Base-by-base conservation (phyloP, 768 basidiomycete genomes). In the Kwoniella sp. region DNA sequence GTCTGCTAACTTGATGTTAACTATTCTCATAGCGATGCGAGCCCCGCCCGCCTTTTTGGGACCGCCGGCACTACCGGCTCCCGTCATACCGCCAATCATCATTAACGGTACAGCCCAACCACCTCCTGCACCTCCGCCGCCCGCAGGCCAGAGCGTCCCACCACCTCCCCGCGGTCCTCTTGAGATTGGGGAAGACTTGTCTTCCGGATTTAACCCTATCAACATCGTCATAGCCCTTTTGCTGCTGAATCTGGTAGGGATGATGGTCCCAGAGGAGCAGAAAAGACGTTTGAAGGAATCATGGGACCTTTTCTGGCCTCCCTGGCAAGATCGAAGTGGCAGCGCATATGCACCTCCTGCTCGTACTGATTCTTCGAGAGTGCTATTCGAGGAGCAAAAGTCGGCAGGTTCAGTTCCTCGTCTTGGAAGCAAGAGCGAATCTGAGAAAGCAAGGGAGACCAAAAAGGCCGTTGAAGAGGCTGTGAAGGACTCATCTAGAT, bases 231-330 rank as follows among this genome's bases (percentile, higher is more conserved):
- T 71, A 8, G n/a, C 70, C 23, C 51, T 69, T 1, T 29, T 75
- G n/a, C 29, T 51, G 1, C n/a, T 68, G 25, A 75, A 75, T 29
- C 13, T 67, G n/a, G 22, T 55, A 7, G 25, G 61, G 1, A 25
- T 68, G 54, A 9, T 67, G 22, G 28, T 69, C 11, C 65, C 68
- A 15, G 26, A 30, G 2, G 64, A 70, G 17, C 51, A 63, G 4
- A 63, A 61, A 23, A 29, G 30, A n/a, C 54, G 71, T 11, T 22
- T 74, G 34, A 69, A 53, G 37, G 52, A 55, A 22, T 70, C 68
- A 0, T 74, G 73, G 73, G 23, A 61, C 26, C 12, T 74, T 1
- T 72, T 74, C 58, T 74, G 73, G 71, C 71, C 71, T 17, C 71
- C 73, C 26, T 74, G 73, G 73, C 70, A 74, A 45, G 68, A 74